A percentile compares a stretch with the other conserved stretches of the same genome.
phyloP scores from a whole-genome alignment of 106 monocot genomes.

The Alisma plantagoaquatica region DNA sequence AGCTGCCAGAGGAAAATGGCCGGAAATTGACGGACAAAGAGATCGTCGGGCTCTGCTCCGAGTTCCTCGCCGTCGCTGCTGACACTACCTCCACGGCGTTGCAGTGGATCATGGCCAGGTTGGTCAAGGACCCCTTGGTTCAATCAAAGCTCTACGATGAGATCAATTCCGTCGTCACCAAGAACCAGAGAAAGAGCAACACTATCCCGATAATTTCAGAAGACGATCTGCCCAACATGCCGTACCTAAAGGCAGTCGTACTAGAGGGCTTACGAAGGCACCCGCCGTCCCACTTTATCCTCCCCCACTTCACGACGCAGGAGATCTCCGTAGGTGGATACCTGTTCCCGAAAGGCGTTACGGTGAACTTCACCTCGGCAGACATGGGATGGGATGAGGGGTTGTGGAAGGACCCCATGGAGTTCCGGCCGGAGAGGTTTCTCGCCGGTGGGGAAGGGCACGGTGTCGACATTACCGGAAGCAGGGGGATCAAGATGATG shows the following conservation, averaged over 20 bases:
- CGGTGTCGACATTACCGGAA: slow-evolving; percentile 10
- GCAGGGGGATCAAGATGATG: slow-evolving; percentile 17
- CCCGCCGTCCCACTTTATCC: slow-evolving; percentile 6
- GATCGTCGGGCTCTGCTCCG: slow-evolving; percentile 15
- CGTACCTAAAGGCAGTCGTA: slow-evolving; percentile 13
- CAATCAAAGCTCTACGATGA: slow-evolving; percentile 6
- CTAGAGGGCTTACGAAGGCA: slow-evolving; percentile 10
- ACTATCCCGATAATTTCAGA: not conserved
- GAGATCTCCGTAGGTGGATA: slow-evolving; percentile 1
- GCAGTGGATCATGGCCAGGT: slow-evolving; percentile 20
- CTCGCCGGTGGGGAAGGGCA: slow-evolving; percentile 6
- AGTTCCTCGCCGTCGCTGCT: slow-evolving; percentile 11
- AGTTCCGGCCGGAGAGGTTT: slow-evolving; percentile 20
- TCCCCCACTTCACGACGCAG: slow-evolving; percentile 4
- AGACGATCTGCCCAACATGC: slow-evolving; percentile 13
- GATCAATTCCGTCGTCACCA: not conserved
- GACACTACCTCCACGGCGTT: slow-evolving; percentile 19
- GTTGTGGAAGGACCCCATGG: slow-evolving; percentile 7
- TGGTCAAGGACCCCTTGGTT: slow-evolving; percentile 10
- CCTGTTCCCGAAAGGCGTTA: slow-evolving; percentile 7
- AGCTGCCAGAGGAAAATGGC: slow-evolving; percentile 3
- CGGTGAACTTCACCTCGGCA: slow-evolving; percentile 3
- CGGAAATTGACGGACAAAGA: slow-evolving; percentile 15
- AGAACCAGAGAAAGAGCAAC: too few relatives aligned
- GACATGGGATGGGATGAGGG: slow-evolving; percentile 5